Percentiles rank a stretch among this genome's conserved stretches.
phyloP scores from a whole-genome alignment of 1,139 yeast species.

The Chernovozyma sophiae-reginae region DNA sequence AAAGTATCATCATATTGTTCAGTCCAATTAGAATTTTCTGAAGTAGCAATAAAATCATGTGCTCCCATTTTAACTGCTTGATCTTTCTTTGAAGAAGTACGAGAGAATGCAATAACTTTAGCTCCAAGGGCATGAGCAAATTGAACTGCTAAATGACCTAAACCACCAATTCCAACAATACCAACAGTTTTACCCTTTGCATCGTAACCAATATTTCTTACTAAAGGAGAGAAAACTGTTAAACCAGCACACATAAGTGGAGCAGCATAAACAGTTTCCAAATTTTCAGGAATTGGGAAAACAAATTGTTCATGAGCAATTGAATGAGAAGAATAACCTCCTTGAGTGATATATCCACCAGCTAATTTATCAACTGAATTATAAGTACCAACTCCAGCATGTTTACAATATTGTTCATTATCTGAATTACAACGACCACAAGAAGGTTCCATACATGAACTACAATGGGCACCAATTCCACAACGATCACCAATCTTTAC shows the following conservation, averaged over 20 bases:
- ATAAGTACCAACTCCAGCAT: slow-evolving; percentile 40
- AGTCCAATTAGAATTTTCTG: slow-evolving; percentile 33
- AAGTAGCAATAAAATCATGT: slow-evolving; percentile 35
- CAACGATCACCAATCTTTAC: slow-evolving; percentile 56
- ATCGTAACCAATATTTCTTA: slow-evolving; percentile 26
- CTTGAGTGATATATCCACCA: slow-evolving; percentile 43
- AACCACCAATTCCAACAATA: slow-evolving; percentile 45
- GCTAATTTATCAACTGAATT: slow-evolving; percentile 30
- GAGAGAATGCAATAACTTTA: slow-evolving; percentile 36
- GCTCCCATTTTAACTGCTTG: slow-evolving; percentile 38
- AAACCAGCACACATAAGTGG: slow-evolving; percentile 69
- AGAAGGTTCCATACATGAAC: slow-evolving; percentile 37
- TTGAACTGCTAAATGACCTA: slow-evolving; percentile 42
- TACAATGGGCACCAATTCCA: slow-evolving; percentile 56
- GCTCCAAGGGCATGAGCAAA: slow-evolving; percentile 43
- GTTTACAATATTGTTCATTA: slow-evolving; percentile 48
- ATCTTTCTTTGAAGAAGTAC: slow-evolving; percentile 31
- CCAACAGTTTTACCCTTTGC: slow-evolving; percentile 41
- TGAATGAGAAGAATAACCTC: slow-evolving; percentile 59
- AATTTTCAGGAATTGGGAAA: slow-evolving; percentile 53
- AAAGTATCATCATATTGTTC: slow-evolving; percentile 28
- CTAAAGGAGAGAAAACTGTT: slow-evolving; percentile 57
- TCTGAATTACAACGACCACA: slow-evolving; percentile 45
- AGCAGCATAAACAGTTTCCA: slow-evolving; percentile 48
- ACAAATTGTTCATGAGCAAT: slow-evolving; percentile 52